Evolutionary conservation across 2,329 filamentous ascomycete genomes (phyloP).

Genomic region (Sporothrix pseudoabietina): DNA sequence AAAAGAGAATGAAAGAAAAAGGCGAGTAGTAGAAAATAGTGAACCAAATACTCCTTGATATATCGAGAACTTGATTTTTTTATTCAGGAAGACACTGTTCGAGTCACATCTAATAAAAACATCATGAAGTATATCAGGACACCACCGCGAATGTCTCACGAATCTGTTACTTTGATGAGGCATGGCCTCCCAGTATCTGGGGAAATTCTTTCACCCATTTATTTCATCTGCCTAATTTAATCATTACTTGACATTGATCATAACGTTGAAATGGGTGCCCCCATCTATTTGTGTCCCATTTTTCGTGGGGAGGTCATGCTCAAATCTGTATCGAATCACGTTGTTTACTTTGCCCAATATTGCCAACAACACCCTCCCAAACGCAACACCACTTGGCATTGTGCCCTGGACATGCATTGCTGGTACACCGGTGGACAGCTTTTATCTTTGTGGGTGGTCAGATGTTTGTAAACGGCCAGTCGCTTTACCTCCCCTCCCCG

Average conservation of each 20-base stretch:
- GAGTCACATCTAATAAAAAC: not conserved
- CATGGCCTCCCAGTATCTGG: not conserved
- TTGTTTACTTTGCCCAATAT: conserved; percentile 3
- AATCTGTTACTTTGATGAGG: not conserved
- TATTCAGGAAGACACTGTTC: not conserved
- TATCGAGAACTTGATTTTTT: not conserved
- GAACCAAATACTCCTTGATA: not conserved
- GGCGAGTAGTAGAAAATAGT: too few species aligned
- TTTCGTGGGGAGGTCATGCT: not conserved
- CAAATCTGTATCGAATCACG: not conserved
- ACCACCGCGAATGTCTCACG: not conserved
- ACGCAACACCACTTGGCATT: not conserved
- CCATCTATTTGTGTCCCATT: not conserved
- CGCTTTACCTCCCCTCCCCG: not conserved
- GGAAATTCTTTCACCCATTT: not conserved
- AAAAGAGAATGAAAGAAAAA: too few species aligned
- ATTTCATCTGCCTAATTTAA: not conserved
- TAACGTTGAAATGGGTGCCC: not conserved
- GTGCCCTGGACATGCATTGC: not conserved
- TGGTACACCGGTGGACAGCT: not conserved
- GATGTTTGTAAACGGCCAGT: not conserved
- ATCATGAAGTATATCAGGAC: not conserved
- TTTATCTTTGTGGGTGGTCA: not conserved
- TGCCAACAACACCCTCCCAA: not conserved
- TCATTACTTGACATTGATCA: not conserved